Evolutionary conservation across 2,329 filamentous ascomycete species (phyloP).

Genomic region (Talaromyces funiculosus): DNA sequence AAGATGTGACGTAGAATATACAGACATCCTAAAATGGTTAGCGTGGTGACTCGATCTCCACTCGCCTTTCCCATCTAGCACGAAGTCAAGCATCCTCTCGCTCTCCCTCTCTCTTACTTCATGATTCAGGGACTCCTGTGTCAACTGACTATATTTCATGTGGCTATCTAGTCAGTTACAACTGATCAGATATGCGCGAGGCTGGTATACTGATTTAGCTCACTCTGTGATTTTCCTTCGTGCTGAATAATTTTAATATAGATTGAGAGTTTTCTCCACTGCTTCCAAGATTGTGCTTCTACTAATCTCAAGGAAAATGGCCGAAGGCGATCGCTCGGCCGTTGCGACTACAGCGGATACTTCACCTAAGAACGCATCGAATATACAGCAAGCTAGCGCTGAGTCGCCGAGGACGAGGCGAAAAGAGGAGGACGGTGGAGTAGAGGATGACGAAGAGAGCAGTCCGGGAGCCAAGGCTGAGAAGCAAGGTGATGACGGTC

Average conservation of each 20-base stretch:
- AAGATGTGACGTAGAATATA: neutral
- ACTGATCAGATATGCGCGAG: neutral
- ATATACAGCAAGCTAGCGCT: neutral
- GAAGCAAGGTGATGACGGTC: neutral
- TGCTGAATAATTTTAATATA: neutral
- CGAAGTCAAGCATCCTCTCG: neutral
- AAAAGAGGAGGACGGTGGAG: neutral
- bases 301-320: conserved; percentile 3
- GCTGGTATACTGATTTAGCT: neutral
- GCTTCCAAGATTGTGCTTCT: neutral
- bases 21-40: neutral
- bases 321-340: neutral
- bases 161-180: neutral
- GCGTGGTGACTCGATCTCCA: neutral
- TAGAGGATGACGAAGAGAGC: neutral
- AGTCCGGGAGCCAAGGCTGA: neutral
- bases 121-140: neutral
- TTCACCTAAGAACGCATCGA: neutral
- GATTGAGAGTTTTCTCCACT: conserved; percentile 11
- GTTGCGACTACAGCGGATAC: neutral
- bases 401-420: neutral
- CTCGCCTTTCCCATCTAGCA: neutral
- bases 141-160: neutral
- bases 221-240: neutral
- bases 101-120: neutral